Evolutionary conservation across 108 stramenopile species (phyloP), one percentile per base, ranked within the genome.

Genomic region (Skeletonema menzelii): DNA sequence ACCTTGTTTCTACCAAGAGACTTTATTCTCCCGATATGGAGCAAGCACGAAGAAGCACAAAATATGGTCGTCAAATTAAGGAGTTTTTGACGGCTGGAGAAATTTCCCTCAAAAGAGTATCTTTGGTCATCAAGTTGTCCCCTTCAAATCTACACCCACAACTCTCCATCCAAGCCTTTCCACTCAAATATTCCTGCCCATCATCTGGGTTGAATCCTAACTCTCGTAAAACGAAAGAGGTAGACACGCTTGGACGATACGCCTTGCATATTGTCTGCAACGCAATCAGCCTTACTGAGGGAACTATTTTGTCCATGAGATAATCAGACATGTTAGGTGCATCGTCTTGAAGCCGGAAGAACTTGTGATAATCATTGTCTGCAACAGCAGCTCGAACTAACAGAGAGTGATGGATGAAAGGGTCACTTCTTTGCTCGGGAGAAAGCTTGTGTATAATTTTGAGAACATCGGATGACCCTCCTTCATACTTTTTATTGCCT

Each of bases 361-460:
- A 93, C 32, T 65, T 49, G 65, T 85, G 73, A 65, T 91, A 93
- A 67, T 93, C 85, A 38, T 68, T 67, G 3, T 75, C 73, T 1
- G 88, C 88, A 38, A 89, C 86, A 11, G 90, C 87, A 59, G 79
- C 86, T 49, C 90, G 89, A 30, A 93, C 87, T 67, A 42, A 47
- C 24, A 93, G 61, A 14, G 92, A 88, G 78, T 93, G 92, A 10
- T 53, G 28, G 24, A 93, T 87, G 61, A 69, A 77, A 32, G 86
- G 80, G 62, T 91, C 75, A 15, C 70, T 55, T 27, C 72, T 65
- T 71, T 87, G 82, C 30, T 84, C 75, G 8, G 63, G 49, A 49
- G 82, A 73, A 15, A 91, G 69, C n/a, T 77, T 59, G 31, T 82
- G 56, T 83, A 91, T 80, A 44, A 91, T 82, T 38, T 92, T 81